Evolutionary conservation across 2,329 filamentous ascomycete genomes (phyloP).

Genomic region (Biscogniauxia mediterranea): DNA sequence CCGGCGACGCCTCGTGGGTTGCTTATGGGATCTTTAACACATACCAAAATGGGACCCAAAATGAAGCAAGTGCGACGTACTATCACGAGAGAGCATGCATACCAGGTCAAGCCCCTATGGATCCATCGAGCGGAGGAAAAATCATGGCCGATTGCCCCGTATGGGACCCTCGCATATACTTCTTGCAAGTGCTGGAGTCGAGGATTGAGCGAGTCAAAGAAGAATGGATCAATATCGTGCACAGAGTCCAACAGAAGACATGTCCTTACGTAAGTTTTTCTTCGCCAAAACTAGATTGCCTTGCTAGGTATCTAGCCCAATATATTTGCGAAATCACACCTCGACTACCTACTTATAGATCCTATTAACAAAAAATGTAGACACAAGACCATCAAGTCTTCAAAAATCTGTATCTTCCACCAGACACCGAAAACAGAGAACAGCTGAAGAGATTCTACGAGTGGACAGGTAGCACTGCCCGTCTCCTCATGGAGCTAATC

Average conservation of each 20-base stretch:
- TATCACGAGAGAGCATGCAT: conserved; percentile 4
- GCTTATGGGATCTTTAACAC: conserved; percentile 7
- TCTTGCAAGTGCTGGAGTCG: conserved; percentile 8
- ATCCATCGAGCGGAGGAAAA: conserved; percentile 7
- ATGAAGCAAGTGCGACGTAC: conserved; percentile 4
- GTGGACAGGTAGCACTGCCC: conserved; percentile 7
- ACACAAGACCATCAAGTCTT: conserved; percentile 11
- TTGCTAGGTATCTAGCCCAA: not conserved
- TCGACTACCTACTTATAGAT: not conserved
- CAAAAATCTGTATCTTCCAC: conserved; percentile 7
- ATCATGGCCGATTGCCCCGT: conserved; percentile 5
- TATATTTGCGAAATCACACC: not conserved
- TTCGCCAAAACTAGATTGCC: not conserved
- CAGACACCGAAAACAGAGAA: conserved; percentile 7
- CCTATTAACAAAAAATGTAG: not conserved
- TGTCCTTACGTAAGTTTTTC: conserved; percentile 6
- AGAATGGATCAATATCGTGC: conserved; percentile 13
- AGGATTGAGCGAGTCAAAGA: conserved; percentile 12
- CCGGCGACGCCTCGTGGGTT: conserved; percentile 9
- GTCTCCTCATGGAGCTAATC: conserved; percentile 8
- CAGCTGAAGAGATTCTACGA: conserved; percentile 9
- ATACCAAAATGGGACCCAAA: conserved; percentile 4
- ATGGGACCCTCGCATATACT: conserved; percentile 10
- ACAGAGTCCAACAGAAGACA: conserved; percentile 9
- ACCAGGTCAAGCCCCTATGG: conserved; percentile 5